These are phyloP conservation scores for Erigeron philadelphicus DNA, from an alignment of 140 eudicot species.

Conservation along the genomic window DNA sequence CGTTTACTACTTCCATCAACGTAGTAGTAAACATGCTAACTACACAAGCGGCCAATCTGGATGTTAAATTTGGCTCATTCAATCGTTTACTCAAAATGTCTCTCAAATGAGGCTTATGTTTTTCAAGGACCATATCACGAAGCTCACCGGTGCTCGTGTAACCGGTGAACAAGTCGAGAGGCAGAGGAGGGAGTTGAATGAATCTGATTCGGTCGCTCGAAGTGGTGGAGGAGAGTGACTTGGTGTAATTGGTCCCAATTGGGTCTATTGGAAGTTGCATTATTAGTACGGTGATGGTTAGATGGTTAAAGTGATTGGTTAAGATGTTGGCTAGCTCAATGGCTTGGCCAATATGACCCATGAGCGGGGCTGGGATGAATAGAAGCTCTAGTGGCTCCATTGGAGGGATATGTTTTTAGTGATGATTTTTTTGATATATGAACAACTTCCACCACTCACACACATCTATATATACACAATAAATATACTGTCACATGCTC, in stretches of 20 bases:
- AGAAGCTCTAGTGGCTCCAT: slow-evolving; percentile 35
- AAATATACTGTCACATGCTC: no score
- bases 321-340: slow-evolving; percentile 31
- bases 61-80: not conserved
- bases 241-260: slow-evolving; percentile 19
- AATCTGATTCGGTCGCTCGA: slow-evolving; percentile 15
- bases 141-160: not conserved
- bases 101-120: slow-evolving; percentile 24
- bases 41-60: slow-evolving; percentile 22
- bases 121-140: slow-evolving; percentile 18
- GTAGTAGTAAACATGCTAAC: slow-evolving; percentile 38
- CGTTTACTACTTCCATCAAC: slow-evolving; percentile 36
- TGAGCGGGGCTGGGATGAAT: slow-evolving; percentile 36
- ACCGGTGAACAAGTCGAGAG: not conserved
- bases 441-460: no score
- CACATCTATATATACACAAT: no score
- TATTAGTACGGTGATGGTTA: slow-evolving; percentile 26
- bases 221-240: slow-evolving; percentile 22
- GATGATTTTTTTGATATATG: not conserved
- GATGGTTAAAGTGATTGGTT: slow-evolving; percentile 15
- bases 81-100: slow-evolving; percentile 10
- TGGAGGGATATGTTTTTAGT: not conserved
- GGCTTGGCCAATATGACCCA: slow-evolving; percentile 37
- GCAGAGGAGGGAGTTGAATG: slow-evolving; percentile 25
- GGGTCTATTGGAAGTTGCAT: slow-evolving; percentile 30